phyloP scores from a whole-genome alignment of 2,329 filamentous ascomycete species.

The Trichophyton verrucosum region DNA sequence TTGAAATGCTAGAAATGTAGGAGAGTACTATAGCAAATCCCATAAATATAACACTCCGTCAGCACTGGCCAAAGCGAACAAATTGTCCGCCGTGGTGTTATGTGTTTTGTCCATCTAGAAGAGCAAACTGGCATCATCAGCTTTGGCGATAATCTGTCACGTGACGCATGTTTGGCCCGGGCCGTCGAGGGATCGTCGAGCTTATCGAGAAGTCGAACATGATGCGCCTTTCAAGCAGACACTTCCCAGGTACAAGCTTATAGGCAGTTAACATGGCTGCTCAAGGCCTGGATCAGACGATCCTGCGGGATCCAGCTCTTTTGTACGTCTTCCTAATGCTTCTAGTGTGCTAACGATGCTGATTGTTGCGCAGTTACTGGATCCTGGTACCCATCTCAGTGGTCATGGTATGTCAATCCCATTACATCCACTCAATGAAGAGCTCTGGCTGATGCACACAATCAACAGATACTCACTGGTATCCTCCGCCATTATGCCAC shows the following conservation, averaged over 20 bases:
- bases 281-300: constrained; percentile 75
- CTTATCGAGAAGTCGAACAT: background rate
- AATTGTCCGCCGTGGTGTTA: constrained; percentile 16
- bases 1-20: background rate
- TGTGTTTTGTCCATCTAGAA: constrained; percentile 6
- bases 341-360: background rate
- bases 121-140: background rate
- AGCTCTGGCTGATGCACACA: background rate
- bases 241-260: background rate
- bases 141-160: background rate
- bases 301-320: constrained; percentile 93
- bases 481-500: constrained; percentile 92
- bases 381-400: constrained; percentile 94
- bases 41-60: background rate
- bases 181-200: background rate
- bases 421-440: background rate
- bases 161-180: background rate
- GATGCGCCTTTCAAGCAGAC: background rate
- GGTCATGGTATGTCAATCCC: constrained; percentile 59
- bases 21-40: background rate
- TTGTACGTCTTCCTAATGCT: constrained; percentile 53
- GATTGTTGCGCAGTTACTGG: constrained; percentile 65
- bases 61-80: background rate
- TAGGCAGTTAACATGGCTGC: constrained; percentile 53
- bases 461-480: constrained; percentile 65